phyloP scores from a whole-genome alignment of 2,329 filamentous ascomycete species.

The Eutypella sp. region DNA sequence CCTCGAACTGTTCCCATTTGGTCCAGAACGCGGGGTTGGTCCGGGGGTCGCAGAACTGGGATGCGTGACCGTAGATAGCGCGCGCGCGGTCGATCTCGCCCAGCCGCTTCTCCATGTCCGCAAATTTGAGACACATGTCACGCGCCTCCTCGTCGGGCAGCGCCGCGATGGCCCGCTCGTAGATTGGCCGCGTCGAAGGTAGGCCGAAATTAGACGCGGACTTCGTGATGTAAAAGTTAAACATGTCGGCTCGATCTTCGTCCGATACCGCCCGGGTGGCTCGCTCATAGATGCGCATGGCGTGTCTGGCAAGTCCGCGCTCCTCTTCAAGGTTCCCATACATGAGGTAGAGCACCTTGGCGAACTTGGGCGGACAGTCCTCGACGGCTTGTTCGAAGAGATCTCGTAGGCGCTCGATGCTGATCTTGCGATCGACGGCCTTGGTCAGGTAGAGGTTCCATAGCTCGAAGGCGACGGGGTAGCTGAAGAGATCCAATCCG shows the following conservation, averaged over 20 bases:
- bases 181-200: constrained; percentile 89
- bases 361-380: constrained; percentile 90
- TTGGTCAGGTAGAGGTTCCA: constrained; percentile 99
- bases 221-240: constrained; percentile 99
- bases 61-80: constrained; percentile 93
- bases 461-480: constrained; percentile 94
- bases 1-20: constrained; percentile 96
- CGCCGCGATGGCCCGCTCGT: constrained; percentile 92
- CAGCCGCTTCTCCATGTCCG: constrained; percentile 87
- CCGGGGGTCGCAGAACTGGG: constrained; percentile 93
- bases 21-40: constrained; percentile 89
- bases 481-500: constrained; percentile 95
- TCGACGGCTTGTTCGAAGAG: constrained; percentile 97
- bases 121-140: constrained; percentile 98
- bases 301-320: constrained; percentile 85
- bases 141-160: constrained; percentile 89
- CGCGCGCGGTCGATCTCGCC: constrained; percentile 93
- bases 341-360: constrained; percentile 95
- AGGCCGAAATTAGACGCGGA: constrained; percentile 97
- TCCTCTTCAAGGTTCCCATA: constrained; percentile 97
- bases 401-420: constrained; percentile 88
- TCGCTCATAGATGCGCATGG: constrained; percentile 98
- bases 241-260: constrained; percentile 94
- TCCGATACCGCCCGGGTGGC: constrained; percentile 92
- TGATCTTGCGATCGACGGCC: constrained; percentile 91